Percentiles rank a stretch among this genome's conserved stretches.
These are phyloP conservation scores for Anastatica hierochuntica DNA, from an alignment of 345 rosid species.

Conservation along the genomic window DNA sequence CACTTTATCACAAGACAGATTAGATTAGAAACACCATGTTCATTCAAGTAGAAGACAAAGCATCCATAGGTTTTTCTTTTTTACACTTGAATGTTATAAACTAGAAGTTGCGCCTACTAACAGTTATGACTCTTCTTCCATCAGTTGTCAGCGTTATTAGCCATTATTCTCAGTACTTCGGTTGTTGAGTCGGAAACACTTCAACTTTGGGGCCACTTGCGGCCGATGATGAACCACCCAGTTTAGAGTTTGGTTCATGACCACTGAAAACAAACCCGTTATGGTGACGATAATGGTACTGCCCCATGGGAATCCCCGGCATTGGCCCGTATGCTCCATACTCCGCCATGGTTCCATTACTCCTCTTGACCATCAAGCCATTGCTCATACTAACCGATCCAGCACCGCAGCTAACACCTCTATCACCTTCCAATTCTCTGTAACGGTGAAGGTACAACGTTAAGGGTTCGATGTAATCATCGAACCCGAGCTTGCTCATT, in stretches of 20 bases:
- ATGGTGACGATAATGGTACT: slow-evolving; percentile 31
- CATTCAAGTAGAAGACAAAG: slow-evolving; percentile 4
- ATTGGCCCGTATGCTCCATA: slow-evolving; percentile 35
- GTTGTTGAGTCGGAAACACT: slow-evolving; percentile 20
- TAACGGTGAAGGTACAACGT: slow-evolving; percentile 64
- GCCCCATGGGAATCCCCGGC: slow-evolving; percentile 36
- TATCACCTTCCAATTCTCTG: slow-evolving; percentile 68
- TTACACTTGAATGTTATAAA: slow-evolving; percentile 12
- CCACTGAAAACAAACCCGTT: slow-evolving; percentile 30
- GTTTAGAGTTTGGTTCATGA: slow-evolving; percentile 9
- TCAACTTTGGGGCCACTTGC: slow-evolving; percentile 19
- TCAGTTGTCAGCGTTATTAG: slow-evolving; percentile 12
- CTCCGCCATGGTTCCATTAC: slow-evolving; percentile 26
- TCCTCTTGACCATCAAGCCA: slow-evolving; percentile 49
- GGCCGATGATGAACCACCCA: slow-evolving; percentile 24
- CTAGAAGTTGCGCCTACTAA: slow-evolving; percentile 9
- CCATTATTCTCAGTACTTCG: slow-evolving; percentile 21
- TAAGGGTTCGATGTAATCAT: slow-evolving; percentile 76
- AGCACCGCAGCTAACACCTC: slow-evolving; percentile 27
- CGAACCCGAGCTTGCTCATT: slow-evolving; percentile 90
- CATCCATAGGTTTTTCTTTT: neutral
- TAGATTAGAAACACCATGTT: slow-evolving; percentile 7
- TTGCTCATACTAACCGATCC: slow-evolving; percentile 34
- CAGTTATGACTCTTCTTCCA: slow-evolving; percentile 4
- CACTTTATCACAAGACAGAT: slow-evolving; percentile 1